These are phyloP conservation scores for Linnemannia zychae DNA, from an alignment of 192 early-diverging fungal genomes.

Conservation along the genomic window DNA sequence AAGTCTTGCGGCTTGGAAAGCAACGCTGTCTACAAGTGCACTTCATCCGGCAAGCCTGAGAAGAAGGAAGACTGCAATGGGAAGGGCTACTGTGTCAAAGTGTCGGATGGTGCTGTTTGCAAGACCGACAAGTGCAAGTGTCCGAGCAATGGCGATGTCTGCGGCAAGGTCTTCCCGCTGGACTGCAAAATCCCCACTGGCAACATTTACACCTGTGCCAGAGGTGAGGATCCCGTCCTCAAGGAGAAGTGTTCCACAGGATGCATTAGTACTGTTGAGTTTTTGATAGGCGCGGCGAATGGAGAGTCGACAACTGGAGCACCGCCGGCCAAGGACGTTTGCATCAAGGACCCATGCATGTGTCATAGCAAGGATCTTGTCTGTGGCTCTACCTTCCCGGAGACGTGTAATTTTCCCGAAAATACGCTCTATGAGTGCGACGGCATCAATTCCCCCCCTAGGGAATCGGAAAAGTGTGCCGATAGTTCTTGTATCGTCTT, in stretches of 20 bases:
- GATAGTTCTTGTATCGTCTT: neutral
- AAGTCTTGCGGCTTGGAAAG: neutral
- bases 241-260: neutral
- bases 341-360: constrained; percentile 13
- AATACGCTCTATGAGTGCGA: constrained; percentile 1
- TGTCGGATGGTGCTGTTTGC: constrained; percentile 1
- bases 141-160: neutral
- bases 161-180: constrained; percentile 4
- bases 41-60: neutral
- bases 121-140: constrained; percentile 1
- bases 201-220: neutral
- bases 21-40: constrained; percentile 15
- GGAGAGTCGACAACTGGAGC: neutral
- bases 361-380: neutral
- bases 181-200: neutral
- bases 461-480: neutral
- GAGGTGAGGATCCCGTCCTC: neutral
- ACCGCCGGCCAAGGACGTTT: neutral
- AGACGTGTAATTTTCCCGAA: neutral
- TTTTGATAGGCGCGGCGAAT: neutral
- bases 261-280: neutral
- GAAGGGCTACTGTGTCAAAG: neutral
- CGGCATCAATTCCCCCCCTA: neutral
- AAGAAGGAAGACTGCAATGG: neutral
- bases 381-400: constrained; percentile 5